Evolutionary conservation across 495 filamentous ascomycete genomes (phyloP), one percentile per base, ranked within the genome.

Genomic region (Lasiosphaeris hirsuta): DNA sequence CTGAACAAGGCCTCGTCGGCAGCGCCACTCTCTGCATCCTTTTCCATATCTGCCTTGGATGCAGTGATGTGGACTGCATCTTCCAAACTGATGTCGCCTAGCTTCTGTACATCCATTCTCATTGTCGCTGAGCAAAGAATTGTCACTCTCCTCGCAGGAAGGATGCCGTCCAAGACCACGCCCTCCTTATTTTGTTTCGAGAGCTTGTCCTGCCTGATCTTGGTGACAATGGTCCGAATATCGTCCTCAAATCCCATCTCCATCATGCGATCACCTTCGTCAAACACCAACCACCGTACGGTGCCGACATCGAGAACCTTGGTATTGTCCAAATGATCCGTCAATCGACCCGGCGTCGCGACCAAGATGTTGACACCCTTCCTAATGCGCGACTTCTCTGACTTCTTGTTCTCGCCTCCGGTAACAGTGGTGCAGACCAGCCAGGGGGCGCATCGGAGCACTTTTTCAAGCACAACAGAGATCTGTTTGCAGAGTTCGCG

Each of bases 181-280:
- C 78, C 72, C 54, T 78, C 70, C 38, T 62, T 57, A 46, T 71
- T 76, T 13, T 66, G 60, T n/a, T 67, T 65, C 36, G 56, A 70
- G 40, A 78, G 46, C 34, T 74, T 70, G 34, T 81, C 75, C 43
- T 76, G 60, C 50, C 85, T 78, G 60, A 96, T 85, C 66, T 90
- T 91, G 58, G 83, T 74, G 6, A 97, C 82, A 63, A 97, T 96
- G 18, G 79, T 85, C 64, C 87, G 77, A 47, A 86, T 72, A 56
- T 96, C 92, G 47, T 96, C 83, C 73, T 97, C 94, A 63, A 98
- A 97, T 0, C 94, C 94, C 70, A 97, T 79, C 65, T 98, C 94
- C 91, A 97, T 95, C 70, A 98, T 76, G 14, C 95, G 78, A 78
- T 98, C 94, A 30, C 94, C 94, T 70, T 98, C 94, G 64, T 98